These are phyloP conservation scores for Trametopsis cervina DNA, from an alignment of 768 basidiomycete species.

Conservation along the genomic window DNA sequence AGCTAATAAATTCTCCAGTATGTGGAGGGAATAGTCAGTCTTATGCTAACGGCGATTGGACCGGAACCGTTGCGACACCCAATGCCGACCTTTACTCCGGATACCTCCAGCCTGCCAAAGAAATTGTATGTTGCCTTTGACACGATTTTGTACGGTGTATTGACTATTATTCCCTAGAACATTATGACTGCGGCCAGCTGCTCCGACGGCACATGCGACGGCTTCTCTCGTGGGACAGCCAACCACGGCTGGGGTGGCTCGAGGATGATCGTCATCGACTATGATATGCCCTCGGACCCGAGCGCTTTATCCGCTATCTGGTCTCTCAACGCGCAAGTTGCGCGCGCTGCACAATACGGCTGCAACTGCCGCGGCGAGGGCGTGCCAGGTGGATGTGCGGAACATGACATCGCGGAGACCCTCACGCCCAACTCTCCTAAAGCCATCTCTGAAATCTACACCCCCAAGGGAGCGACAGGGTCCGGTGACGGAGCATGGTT, in stretches of 20 bases:
- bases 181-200: slow-evolving; percentile 22
- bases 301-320: slow-evolving; percentile 22
- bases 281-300: slow-evolving; percentile 21
- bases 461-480: slow-evolving; percentile 25
- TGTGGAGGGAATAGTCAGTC: slow-evolving; percentile 25
- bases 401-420: slow-evolving; percentile 25
- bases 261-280: slow-evolving; percentile 23
- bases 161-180: slow-evolving; percentile 21
- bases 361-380: slow-evolving; percentile 27
- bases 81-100: slow-evolving; percentile 16
- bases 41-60: slow-evolving; percentile 21
- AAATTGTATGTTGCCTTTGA: slow-evolving; percentile 11
- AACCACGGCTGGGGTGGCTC: slow-evolving; percentile 23
- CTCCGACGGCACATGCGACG: slow-evolving; percentile 15
- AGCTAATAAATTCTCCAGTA: too few relatives aligned
- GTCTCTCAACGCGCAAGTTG: slow-evolving; percentile 24
- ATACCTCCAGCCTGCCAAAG: slow-evolving; percentile 4
- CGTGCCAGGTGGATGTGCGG: slow-evolving; percentile 17
- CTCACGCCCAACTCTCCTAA: slow-evolving; percentile 16
- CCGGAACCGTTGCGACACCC: slow-evolving; percentile 17
- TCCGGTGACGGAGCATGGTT: slow-evolving; percentile 17
- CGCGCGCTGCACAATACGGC: slow-evolving; percentile 25
- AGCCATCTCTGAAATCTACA: slow-evolving; percentile 26
- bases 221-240: slow-evolving; percentile 24
- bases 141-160: too few relatives aligned